Conservation (phyloP, 2,329 filamentous ascomycete species). For the Lasiodiplodia sp. region DNA sequence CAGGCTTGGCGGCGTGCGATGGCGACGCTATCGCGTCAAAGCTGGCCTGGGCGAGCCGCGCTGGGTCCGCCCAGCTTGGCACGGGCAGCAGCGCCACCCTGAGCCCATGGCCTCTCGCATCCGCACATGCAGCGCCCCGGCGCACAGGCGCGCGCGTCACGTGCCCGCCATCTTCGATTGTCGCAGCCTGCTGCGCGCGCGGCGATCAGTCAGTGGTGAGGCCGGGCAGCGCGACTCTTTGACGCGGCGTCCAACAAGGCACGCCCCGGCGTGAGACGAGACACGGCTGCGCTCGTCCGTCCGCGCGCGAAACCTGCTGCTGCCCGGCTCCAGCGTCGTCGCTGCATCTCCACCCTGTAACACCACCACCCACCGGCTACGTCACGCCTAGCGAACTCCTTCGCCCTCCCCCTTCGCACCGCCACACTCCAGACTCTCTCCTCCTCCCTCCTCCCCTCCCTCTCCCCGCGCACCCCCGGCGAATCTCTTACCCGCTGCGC, state of each 20-base stretch:
- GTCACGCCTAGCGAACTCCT: conserved; percentile 13
- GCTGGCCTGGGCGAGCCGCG: conserved; percentile 1
- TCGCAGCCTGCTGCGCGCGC: conserved; percentile 10
- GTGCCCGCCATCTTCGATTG: conserved; percentile 1
- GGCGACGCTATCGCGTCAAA: conserved; percentile 14
- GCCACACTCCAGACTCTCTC: conserved; percentile 12
- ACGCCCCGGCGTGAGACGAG: conserved; percentile 6
- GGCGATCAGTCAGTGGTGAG: conserved; percentile 22
- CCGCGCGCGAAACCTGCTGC: conserved; percentile 5
- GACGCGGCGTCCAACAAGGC: conserved; percentile 11
- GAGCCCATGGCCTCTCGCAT: neutral
- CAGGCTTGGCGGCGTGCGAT: conserved; percentile 19
- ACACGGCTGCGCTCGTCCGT: conserved; percentile 21
- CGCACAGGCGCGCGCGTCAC: neutral
- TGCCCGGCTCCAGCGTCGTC: neutral
- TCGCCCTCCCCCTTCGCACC: conserved; percentile 16
- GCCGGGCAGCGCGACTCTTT: conserved; percentile 5
- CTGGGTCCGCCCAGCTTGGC: no score
- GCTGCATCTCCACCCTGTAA: conserved; percentile 24
- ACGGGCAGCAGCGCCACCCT: neutral
- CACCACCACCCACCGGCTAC: conserved; percentile 22
- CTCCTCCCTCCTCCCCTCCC: neutral
- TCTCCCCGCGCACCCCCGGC: conserved; percentile 9
- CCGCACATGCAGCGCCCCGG: conserved; percentile 6
- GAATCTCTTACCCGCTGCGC: conserved; percentile 15